Evolutionary conservation across 2,329 filamentous ascomycete species (phyloP).

Genomic region (Pestalotiopsis sp.): DNA sequence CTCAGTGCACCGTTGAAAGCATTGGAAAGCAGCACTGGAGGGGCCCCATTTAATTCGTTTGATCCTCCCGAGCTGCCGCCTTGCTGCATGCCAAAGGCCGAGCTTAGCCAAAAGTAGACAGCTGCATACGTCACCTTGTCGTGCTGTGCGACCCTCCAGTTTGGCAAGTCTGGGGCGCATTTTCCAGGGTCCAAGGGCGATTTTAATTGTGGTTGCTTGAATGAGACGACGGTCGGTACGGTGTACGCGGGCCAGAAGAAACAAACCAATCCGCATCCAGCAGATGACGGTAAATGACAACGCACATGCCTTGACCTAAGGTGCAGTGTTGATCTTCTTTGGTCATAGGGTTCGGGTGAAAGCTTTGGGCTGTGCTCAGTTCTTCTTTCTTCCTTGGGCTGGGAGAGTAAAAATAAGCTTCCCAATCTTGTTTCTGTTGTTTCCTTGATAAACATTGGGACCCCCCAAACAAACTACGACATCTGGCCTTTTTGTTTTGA

Average conservation of each 20-base stretch:
- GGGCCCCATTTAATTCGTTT: constrained; percentile 2
- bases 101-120: not conserved
- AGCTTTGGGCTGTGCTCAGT: too few species aligned
- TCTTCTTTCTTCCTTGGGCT: too few species aligned
- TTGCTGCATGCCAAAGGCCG: not conserved
- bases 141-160: not conserved
- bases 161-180: not conserved
- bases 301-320: not conserved
- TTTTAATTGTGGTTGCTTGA: too few species aligned
- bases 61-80: not conserved
- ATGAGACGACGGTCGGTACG: too few species aligned
- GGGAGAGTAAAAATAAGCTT: too few species aligned
- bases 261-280: not conserved
- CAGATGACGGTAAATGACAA: not conserved
- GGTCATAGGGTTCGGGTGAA: too few species aligned
- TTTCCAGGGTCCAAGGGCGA: not conserved
- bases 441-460: not conserved
- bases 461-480: not conserved
- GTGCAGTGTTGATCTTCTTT: too few species aligned
- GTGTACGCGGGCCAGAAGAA: too few species aligned
- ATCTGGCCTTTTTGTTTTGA: not conserved
- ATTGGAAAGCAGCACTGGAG: not conserved
- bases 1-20: not conserved
- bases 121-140: constrained; percentile 10
- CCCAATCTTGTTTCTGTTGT: too few species aligned